Evolutionary conservation across 2,329 filamentous ascomycete species (phyloP), one percentile per base, ranked within the genome.

Genomic region (Mariannaea elegans): DNA sequence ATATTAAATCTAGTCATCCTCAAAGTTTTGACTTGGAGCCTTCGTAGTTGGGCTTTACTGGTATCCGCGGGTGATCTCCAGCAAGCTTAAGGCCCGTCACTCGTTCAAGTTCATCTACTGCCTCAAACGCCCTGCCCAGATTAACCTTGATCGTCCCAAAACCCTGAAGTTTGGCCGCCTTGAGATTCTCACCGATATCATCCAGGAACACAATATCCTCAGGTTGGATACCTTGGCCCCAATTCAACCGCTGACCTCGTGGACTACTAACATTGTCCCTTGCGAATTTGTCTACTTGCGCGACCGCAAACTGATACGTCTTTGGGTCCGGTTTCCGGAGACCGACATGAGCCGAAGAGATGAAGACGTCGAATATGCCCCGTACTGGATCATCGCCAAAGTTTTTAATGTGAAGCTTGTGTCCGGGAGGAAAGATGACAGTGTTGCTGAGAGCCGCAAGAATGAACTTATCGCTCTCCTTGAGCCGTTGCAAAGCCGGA

Each of bases 111-210:
- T 93, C 87, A 66, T 86, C 88, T 1, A 98, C 94, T 0, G 94
- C 94, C 73, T 94, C 88, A 72, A 86, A 90, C 1, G 91, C 87
- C 74, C 84, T 87, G 2, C 94, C 94, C 24, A 98, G 78, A 8
- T 85, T 81, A 1, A 98, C 95, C 77, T 94, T 97, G 65, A 98
- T 84, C 0, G 94, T 98, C 56, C 83, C 78, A 75, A 98, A 89
- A 0, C 94, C 94, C 19, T 88, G 80, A 47, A 83, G 83, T 76
- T 83, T 91, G 1, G 88, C 95, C 42, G 84, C 89, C 80, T 94
- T 95, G 58, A 98, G 76, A 74, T 99, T 99, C 76, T 94, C 89
- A 2, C 95, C 95, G 74, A 99, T 97, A 70, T 97, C 94, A 74
- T 97, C 95, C 48, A 97, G 77, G 73, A 99, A 99, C 4, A 97